These are phyloP conservation scores for Euclidium syriacum DNA, from an alignment of 345 rosid species.

Conservation along the genomic window DNA sequence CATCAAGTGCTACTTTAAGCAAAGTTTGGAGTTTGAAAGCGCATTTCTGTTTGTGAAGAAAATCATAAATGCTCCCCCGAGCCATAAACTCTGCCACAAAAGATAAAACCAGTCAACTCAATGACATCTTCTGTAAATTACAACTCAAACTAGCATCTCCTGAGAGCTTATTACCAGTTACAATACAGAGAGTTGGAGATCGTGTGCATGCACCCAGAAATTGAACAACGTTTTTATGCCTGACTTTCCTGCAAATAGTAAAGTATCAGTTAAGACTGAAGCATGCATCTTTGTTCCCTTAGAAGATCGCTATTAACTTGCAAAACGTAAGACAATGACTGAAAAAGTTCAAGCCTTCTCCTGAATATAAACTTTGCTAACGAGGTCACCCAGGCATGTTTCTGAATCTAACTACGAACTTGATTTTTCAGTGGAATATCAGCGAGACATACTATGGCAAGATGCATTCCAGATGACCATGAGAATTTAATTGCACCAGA, in stretches of 20 bases:
- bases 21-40: conserved; percentile 69
- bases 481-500: conserved; percentile 32
- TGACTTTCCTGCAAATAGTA: conserved; percentile 62
- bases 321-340: neutral
- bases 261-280: neutral
- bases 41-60: conserved; percentile 80
- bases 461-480: neutral
- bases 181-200: conserved; percentile 79
- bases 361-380: neutral
- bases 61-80: conserved; percentile 83
- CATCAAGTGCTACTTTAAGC: conserved; percentile 81
- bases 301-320: neutral
- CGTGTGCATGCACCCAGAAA: conserved; percentile 92
- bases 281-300: conserved; percentile 7
- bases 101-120: conserved; percentile 3
- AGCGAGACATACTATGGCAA: neutral
- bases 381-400: neutral
- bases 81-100: conserved; percentile 87
- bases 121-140: conserved; percentile 1
- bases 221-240: conserved; percentile 92
- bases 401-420: neutral
- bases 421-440: neutral
- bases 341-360: neutral
- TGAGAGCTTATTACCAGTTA: conserved; percentile 66
- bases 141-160: neutral